A percentile compares a stretch with the other conserved stretches of the same genome.
These are phyloP conservation scores for Musa itinerans DNA, from an alignment of 176 grass and related monocot species.

Conservation along the genomic window DNA sequence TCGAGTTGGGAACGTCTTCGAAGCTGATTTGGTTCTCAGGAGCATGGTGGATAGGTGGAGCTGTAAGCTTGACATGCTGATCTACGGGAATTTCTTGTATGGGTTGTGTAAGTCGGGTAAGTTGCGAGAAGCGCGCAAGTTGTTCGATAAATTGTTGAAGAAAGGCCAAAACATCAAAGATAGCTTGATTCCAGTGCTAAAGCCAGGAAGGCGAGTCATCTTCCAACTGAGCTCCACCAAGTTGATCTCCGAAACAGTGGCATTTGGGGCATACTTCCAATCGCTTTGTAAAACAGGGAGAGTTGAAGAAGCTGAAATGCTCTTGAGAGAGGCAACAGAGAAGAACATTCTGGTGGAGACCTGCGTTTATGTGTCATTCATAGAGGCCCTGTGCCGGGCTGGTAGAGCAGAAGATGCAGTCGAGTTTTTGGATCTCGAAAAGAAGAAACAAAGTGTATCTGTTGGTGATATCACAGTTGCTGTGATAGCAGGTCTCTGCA, in stretches of 20 bases:
- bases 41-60: constrained; percentile 2
- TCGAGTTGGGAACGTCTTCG: constrained; percentile 1
- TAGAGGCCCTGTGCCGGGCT: constrained; percentile 5
- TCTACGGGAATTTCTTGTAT: constrained; percentile 11
- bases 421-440: neutral
- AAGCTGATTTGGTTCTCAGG: constrained; percentile 19
- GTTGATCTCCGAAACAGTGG: neutral
- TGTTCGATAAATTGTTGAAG: constrained; percentile 20
- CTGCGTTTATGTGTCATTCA: constrained; percentile 5
- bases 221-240: constrained; percentile 1
- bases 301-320: constrained; percentile 10
- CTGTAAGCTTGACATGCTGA: neutral
- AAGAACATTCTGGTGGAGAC: neutral
- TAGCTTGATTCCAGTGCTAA: neutral
- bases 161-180: neutral
- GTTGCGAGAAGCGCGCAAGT: constrained; percentile 15
- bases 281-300: constrained; percentile 12
- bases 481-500: constrained; percentile 5
- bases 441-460: neutral
- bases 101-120: constrained; percentile 9
- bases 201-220: constrained; percentile 8
- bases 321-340: neutral
- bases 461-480: neutral
- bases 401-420: constrained; percentile 16
- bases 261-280: constrained; percentile 9